Base-by-base conservation (phyloP, 495 filamentous ascomycete genomes). In the Hypoxylon perforatum region DNA sequence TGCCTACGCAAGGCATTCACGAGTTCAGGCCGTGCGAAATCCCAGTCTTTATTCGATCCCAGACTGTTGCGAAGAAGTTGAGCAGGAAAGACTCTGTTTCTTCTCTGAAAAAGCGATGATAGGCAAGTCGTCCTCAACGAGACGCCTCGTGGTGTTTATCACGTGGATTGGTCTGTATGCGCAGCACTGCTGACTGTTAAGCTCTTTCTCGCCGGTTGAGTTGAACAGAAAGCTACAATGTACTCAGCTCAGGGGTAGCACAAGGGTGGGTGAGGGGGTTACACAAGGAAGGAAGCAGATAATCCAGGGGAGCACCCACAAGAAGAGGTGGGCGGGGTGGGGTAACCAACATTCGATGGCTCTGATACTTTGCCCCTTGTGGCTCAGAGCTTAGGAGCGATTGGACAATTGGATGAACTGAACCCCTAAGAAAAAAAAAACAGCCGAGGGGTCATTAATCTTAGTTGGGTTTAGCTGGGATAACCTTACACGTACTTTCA, bases 361-460 rank as follows among this genome's bases (percentile, higher is more conserved):
- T n/a, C n/a, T n/a, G n/a, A n/a, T n/a, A n/a, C n/a, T 30, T 28
- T 14, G 18, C 14, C 18, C 41, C 57, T 23, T 62, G 38, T 47
- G 46, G 47, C 30, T n/a, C 14, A 11, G 55, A 38, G 9, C 12
- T 47, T 38, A 46, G 63, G 23, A 46, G 52, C 61, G 66, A 64
- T 64, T 69, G 66, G 55, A 48, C 66, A 69, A 69, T 63, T 47
- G 39, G 41, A 42, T 45, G 25, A 28, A 56, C 65, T n/a, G n/a
- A n/a, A n/a, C n/a, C n/a, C 55, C 49, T 44, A 17, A 28, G 25
- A 28, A 28, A 28, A 28, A 28, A 28, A 48, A 59, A 62, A 52
- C 47, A 35, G 25, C 33, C 33, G 25, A 28, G 25, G 25, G 25
- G 25, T 28, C 18, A 66, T 66, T 51, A 61, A 19, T 61, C 57